phyloP scores from a whole-genome alignment of 768 basidiomycete genomes.

The Tricholoma saponaceum region DNA sequence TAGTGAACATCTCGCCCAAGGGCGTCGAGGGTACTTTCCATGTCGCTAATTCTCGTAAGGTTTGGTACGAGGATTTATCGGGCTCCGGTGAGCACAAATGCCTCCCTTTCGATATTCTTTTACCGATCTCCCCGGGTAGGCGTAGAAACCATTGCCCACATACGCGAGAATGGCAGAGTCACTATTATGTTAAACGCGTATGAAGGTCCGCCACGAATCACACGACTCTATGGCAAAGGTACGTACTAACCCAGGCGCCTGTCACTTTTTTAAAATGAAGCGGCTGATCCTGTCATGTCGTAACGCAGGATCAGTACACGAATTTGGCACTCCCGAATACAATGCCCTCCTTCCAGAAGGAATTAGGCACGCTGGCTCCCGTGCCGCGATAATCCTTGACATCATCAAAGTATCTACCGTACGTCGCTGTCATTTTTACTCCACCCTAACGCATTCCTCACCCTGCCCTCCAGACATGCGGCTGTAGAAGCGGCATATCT shows the following conservation, averaged over 20 bases:
- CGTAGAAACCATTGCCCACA: slow-evolving; percentile 41
- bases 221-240: slow-evolving; percentile 61
- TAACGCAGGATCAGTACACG: slow-evolving; percentile 49
- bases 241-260: slow-evolving; percentile 9
- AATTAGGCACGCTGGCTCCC: slow-evolving; percentile 51
- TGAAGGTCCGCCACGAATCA: slow-evolving; percentile 54
- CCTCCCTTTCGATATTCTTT: not conserved
- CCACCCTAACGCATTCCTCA: not conserved
- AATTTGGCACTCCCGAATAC: slow-evolving; percentile 63
- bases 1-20: slow-evolving; percentile 69
- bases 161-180: slow-evolving; percentile 60
- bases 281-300: slow-evolving; percentile 4
- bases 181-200: slow-evolving; percentile 64
- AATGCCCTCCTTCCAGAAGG: slow-evolving; percentile 44
- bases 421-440: slow-evolving; percentile 12
- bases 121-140: slow-evolving; percentile 16
- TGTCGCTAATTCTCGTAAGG: slow-evolving; percentile 44
- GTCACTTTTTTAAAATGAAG: slow-evolving; percentile 1
- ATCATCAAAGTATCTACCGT: slow-evolving; percentile 55
- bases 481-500: too few relatives aligned
- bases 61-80: slow-evolving; percentile 75
- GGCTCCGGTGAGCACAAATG: slow-evolving; percentile 53
- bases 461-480: slow-evolving; percentile 49
- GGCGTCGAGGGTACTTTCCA: slow-evolving; percentile 63
- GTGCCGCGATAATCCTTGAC: slow-evolving; percentile 57